A percentile compares a stretch with the other conserved stretches of the same genome.
Evolutionary conservation across 2,329 filamentous ascomycete genomes (phyloP).

Genomic region (Akanthomyces uredinophilus): DNA sequence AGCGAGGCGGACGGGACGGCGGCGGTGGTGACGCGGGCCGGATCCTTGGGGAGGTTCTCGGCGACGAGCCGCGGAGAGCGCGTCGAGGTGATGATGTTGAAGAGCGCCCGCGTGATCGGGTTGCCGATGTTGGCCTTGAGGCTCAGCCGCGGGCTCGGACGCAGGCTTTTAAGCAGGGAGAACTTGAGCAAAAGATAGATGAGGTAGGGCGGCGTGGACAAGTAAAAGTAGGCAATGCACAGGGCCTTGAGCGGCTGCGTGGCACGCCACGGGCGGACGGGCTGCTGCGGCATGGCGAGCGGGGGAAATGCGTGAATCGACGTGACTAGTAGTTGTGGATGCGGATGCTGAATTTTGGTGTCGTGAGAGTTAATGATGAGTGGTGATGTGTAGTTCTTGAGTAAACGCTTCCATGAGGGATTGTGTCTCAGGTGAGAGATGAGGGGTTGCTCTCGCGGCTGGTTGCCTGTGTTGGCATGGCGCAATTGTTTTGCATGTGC

Average conservation of each 20-base stretch:
- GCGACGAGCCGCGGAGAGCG: constrained; percentile 5
- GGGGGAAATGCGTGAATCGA: neutral
- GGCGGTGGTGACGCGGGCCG: neutral
- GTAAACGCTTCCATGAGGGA: too few species aligned
- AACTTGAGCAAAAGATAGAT: constrained; percentile 5
- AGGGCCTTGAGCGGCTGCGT: constrained; percentile 13
- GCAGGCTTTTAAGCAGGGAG: neutral
- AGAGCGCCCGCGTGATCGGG: neutral
- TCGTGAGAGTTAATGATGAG: too few species aligned
- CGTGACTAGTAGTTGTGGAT: too few species aligned
- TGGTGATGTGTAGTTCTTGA: too few species aligned
- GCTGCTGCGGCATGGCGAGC: neutral
- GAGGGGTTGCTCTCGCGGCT: neutral
- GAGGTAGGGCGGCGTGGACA: constrained; percentile 4
- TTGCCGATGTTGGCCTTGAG: constrained; percentile 7
- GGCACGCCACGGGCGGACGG: constrained; percentile 2
- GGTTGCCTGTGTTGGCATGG: neutral
- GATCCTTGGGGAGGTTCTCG: neutral
- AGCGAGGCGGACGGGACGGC: neutral
- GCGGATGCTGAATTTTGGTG: too few species aligned
- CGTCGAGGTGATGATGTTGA: neutral
- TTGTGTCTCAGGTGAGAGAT: neutral
- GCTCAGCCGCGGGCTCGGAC: neutral
- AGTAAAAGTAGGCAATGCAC: constrained; percentile 4
- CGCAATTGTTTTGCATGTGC: neutral